Percentiles rank a stretch among this genome's conserved stretches.
phyloP scores from a whole-genome alignment of 202 grass and related monocot species.

The Schoenoplectus tabernaemontani region DNA sequence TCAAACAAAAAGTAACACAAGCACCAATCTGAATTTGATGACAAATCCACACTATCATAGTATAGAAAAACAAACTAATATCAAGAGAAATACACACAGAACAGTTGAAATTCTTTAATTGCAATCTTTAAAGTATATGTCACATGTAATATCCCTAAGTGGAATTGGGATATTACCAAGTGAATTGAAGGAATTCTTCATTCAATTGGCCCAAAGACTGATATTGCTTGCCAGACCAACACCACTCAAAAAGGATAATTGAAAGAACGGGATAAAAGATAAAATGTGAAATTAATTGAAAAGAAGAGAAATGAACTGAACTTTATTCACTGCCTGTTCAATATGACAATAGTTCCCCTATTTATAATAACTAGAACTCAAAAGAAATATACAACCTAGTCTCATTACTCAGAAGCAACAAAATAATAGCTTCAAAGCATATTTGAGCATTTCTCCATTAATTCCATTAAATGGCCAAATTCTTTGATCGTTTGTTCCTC shows the following conservation, averaged over 20 bases:
- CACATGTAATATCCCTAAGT: background rate
- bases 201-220: background rate
- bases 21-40: background rate
- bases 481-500: background rate
- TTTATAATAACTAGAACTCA: no score
- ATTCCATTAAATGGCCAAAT: no score
- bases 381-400: background rate
- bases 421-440: background rate
- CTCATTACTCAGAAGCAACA: background rate
- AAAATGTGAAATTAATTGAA: background rate
- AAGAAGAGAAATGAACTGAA: background rate
- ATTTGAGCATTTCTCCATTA: background rate
- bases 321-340: background rate
- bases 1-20: background rate
- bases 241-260: background rate
- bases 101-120: background rate
- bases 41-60: background rate
- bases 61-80: background rate
- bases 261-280: background rate
- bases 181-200: background rate
- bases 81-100: background rate
- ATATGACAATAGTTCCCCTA: background rate
- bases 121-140: background rate
- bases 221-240: background rate
- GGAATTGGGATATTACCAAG: background rate